These are phyloP conservation scores for Misopates orontium DNA, from an alignment of 257 asterid species.

Conservation along the genomic window DNA sequence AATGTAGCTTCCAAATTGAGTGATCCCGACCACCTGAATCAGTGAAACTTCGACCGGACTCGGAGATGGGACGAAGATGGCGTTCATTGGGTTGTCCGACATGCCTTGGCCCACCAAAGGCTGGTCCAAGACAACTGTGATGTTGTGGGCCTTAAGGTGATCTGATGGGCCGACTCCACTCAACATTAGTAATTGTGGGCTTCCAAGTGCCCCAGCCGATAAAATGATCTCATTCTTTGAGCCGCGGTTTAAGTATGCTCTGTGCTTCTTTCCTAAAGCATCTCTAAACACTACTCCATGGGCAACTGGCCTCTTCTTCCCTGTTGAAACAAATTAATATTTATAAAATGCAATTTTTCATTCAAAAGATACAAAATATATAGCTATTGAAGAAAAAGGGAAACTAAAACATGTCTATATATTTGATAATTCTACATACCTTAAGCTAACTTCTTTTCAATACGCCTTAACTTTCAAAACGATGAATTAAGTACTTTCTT, in stretches of 20 bases:
- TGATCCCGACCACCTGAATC: conserved; percentile 87
- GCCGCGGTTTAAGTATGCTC: conserved; percentile 57
- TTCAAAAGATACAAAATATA: too few species aligned
- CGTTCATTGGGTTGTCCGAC: conserved; percentile 97
- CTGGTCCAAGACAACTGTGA: conserved; percentile 55
- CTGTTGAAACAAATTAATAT: conserved; percentile 24
- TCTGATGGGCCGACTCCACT: conserved; percentile 75
- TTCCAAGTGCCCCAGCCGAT: conserved; percentile 87
- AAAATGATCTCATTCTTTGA: conserved; percentile 62
- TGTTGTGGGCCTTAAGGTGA: conserved; percentile 61
- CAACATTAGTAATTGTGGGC: conserved; percentile 87
- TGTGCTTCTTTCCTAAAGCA: conserved; percentile 52
- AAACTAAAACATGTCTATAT: too few species aligned
- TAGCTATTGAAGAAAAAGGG: too few species aligned
- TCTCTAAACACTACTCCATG: conserved; percentile 79
- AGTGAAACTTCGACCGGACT: conserved; percentile 76
- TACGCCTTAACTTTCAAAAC: too few species aligned
- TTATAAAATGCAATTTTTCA: too few species aligned
- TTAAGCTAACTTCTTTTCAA: too few species aligned
- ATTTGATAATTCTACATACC: too few species aligned
- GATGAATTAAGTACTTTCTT: too few species aligned
- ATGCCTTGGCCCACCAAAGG: conserved; percentile 82
- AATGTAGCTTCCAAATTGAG: conserved; percentile 48
- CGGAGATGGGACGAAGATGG: conserved; percentile 80
- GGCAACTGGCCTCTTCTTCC: conserved; percentile 48